Evolutionary conservation across 306 rosid genomes (phyloP).

Genomic region (Pterocarpus macrocarpus): DNA sequence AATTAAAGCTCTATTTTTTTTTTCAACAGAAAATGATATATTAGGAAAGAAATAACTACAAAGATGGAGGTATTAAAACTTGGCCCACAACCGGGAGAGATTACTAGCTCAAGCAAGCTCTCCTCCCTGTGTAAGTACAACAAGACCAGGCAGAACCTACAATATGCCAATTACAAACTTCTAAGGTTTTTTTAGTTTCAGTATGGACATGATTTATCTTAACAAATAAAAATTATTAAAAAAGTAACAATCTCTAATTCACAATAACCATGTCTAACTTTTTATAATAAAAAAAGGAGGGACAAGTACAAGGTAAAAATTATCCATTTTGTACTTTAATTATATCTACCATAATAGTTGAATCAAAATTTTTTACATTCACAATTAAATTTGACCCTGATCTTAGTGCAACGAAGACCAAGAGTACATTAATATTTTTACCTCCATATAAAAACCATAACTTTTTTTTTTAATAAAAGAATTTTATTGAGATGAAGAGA

Average conservation of each 20-base stretch:
- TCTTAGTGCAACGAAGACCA: not conserved
- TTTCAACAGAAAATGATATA: slow-evolving; percentile 6
- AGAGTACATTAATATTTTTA: not conserved
- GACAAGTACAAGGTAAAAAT: not conserved
- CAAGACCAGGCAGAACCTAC: slow-evolving; percentile 1
- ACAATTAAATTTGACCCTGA: slow-evolving; percentile 19
- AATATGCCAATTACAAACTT: slow-evolving; percentile 32
- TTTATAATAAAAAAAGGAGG: not conserved
- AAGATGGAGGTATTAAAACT: slow-evolving; percentile 13
- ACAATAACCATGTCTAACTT: slow-evolving; percentile 1
- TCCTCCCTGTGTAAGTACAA: slow-evolving; percentile 9
- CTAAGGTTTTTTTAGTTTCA: slow-evolving; percentile 20
- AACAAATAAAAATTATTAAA: slow-evolving; percentile 25
- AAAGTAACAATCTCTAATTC: not conserved
- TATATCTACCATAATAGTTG: slow-evolving; percentile 1
- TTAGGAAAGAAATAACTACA: slow-evolving; percentile 19
- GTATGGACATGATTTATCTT: not conserved
- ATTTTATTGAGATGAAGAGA: no score
- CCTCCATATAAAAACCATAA: slow-evolving; percentile 5
- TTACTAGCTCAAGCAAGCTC: slow-evolving; percentile 12
- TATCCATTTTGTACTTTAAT: slow-evolving; percentile 11
- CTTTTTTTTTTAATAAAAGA: not conserved
- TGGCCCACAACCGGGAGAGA: slow-evolving; percentile 24
- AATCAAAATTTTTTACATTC: slow-evolving; percentile 3
- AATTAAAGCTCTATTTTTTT: slow-evolving; percentile 11